Percentiles rank a stretch among this genome's conserved stretches.
Evolutionary conservation across 2,329 filamentous ascomycete genomes (phyloP).

Genomic region (Fonsecaea monophora): DNA sequence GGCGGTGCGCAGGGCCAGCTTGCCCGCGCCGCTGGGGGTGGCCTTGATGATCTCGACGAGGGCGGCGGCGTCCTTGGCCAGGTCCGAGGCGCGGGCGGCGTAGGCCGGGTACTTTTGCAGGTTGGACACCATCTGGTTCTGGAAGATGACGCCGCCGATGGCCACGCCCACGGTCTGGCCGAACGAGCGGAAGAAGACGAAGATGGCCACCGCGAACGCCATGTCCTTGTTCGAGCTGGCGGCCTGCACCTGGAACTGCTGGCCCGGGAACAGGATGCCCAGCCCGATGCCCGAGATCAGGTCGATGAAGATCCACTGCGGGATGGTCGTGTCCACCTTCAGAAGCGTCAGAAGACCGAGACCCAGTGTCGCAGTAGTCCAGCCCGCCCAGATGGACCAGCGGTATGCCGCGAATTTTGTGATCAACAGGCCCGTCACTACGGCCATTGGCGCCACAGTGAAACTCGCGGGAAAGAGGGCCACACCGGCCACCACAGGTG

Average conservation of each 20-base stretch:
- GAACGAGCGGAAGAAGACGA: slow-evolving; percentile 70
- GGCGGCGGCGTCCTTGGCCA: slow-evolving; percentile 64
- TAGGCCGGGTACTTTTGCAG: slow-evolving; percentile 58
- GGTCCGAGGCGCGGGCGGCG: slow-evolving; percentile 55
- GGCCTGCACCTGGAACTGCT: slow-evolving; percentile 69
- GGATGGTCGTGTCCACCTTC: slow-evolving; percentile 45
- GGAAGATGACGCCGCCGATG: slow-evolving; percentile 71
- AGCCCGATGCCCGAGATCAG: slow-evolving; percentile 72
- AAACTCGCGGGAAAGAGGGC: slow-evolving; percentile 66
- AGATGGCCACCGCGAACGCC: slow-evolving; percentile 68
- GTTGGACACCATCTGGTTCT: slow-evolving; percentile 65
- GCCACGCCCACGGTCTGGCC: slow-evolving; percentile 72
- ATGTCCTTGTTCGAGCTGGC: slow-evolving; percentile 63
- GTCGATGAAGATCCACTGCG: slow-evolving; percentile 56
- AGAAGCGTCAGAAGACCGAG: slow-evolving; percentile 58
- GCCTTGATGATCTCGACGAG: slow-evolving; percentile 65
- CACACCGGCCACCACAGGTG: slow-evolving; percentile 62
- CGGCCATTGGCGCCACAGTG: slow-evolving; percentile 67
- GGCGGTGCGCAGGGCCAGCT: slow-evolving; percentile 56
- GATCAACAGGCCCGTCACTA: slow-evolving; percentile 63
- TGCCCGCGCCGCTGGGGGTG: slow-evolving; percentile 54
- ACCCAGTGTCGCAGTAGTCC: slow-evolving; percentile 65
- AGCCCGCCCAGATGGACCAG: slow-evolving; percentile 67
- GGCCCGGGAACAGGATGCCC: slow-evolving; percentile 69
- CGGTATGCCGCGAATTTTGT: slow-evolving; percentile 65